These are phyloP conservation scores for Cryptococcus floricola DNA, from an alignment of 1,284 basidiomycete species.

Conservation along the genomic window DNA sequence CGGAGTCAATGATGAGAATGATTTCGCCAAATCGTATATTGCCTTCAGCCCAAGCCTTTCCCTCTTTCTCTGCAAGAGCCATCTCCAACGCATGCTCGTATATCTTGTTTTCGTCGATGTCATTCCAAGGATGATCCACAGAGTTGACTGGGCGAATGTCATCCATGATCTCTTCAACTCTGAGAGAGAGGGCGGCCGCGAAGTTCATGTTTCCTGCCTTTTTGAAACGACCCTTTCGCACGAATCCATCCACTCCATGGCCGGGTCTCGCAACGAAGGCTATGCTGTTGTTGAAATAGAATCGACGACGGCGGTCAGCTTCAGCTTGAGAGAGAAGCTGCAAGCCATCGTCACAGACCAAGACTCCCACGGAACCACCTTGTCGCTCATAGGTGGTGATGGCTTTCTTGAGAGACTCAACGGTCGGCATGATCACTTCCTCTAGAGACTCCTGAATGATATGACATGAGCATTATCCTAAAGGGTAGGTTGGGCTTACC, in stretches of 20 bases:
- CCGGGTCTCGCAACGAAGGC: conserved; percentile 77
- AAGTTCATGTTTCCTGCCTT: conserved; percentile 80
- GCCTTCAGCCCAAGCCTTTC: conserved; percentile 49
- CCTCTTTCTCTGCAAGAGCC: conserved; percentile 56
- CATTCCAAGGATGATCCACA: conserved; percentile 28
- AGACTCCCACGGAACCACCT: conserved; percentile 51
- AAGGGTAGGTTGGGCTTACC: conserved; percentile 36
- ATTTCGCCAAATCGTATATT: conserved; percentile 51
- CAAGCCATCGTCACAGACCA: conserved; percentile 58
- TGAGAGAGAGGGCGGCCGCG: conserved; percentile 65
- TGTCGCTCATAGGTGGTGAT: conserved; percentile 29
- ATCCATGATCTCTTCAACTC: conserved; percentile 68
- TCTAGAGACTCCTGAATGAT: conserved; percentile 57
- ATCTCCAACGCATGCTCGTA: conserved; percentile 37
- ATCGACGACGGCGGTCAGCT: conserved; percentile 61
- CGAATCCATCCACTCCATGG: conserved; percentile 67
- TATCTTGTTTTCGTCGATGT: conserved; percentile 31
- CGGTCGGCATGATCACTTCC: conserved; percentile 59
- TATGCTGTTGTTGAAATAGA: conserved; percentile 78
- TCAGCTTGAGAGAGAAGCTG: conserved; percentile 58
- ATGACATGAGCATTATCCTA: neutral
- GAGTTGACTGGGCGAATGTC: conserved; percentile 31
- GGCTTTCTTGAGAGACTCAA: conserved; percentile 74
- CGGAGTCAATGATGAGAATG: conserved; percentile 70
- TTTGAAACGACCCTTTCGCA: conserved; percentile 80